Evolutionary conservation across 208 protist species (phyloP).

Genomic region (Polymyxa betae): DNA sequence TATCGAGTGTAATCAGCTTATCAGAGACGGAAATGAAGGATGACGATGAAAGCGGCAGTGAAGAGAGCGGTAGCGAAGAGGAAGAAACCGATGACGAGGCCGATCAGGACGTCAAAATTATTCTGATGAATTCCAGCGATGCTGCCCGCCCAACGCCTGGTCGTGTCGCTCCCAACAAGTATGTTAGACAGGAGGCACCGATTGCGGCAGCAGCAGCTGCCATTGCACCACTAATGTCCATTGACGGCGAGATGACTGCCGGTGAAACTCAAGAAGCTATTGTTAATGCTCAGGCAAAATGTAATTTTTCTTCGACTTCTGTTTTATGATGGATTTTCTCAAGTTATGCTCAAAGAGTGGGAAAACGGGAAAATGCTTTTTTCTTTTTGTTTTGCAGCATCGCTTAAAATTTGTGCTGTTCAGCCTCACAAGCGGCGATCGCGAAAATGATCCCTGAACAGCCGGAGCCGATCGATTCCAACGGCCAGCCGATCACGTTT

Average conservation of each 20-base stretch:
- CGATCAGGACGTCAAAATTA: conserved; percentile 3
- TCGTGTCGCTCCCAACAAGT: conserved; percentile 7
- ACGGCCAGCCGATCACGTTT: not conserved
- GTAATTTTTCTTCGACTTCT: not conserved
- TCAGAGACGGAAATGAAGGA: not conserved
- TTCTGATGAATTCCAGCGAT: not conserved
- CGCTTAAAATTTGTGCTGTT: too few relatives aligned
- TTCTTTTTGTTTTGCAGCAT: too few relatives aligned
- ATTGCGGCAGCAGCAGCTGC: not conserved
- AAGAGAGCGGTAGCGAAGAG: not conserved
- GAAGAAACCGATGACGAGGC: not conserved
- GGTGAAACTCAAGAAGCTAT: not conserved
- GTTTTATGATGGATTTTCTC: not conserved
- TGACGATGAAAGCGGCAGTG: not conserved
- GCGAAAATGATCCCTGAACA: not conserved
- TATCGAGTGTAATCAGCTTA: not conserved
- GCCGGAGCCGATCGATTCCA: not conserved
- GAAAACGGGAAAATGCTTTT: too few relatives aligned
- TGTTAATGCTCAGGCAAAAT: not conserved
- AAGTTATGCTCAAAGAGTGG: not conserved
- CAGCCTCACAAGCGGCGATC: not conserved
- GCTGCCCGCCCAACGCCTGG: not conserved
- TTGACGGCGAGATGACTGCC: not conserved
- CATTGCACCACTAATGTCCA: not conserved
- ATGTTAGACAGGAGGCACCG: not conserved